These are phyloP conservation scores for Rosellinia necatrix DNA, from an alignment of 2,329 filamentous ascomycete genomes.

Conservation along the genomic window DNA sequence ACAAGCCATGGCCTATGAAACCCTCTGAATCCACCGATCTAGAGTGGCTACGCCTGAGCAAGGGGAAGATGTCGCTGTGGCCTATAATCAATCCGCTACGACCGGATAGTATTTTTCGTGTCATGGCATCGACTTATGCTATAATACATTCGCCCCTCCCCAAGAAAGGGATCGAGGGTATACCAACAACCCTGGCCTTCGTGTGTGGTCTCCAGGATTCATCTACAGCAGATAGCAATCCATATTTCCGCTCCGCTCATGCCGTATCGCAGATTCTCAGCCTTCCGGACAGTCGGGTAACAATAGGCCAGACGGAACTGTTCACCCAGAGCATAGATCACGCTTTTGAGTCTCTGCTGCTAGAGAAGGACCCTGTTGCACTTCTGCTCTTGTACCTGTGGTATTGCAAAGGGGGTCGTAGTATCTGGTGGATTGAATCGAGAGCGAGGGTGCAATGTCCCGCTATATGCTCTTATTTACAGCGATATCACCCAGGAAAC, in stretches of 20 bases:
- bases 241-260: conserved; percentile 47
- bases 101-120: conserved; percentile 42
- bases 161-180: conserved; percentile 31
- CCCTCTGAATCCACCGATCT: conserved; percentile 34
- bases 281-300: conserved; percentile 39
- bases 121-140: conserved; percentile 43
- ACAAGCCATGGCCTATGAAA: conserved; percentile 44
- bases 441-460: conserved; percentile 48
- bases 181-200: conserved; percentile 33
- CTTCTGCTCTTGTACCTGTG: conserved; percentile 49
- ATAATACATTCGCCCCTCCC: conserved; percentile 44
- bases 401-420: conserved; percentile 47
- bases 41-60: conserved; percentile 43
- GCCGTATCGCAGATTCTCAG: conserved; percentile 40
- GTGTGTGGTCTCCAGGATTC: conserved; percentile 35
- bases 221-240: conserved; percentile 43
- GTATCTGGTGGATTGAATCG: conserved; percentile 51
- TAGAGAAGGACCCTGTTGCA: conserved; percentile 43
- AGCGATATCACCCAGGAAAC: conserved; percentile 37
- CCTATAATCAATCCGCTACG: conserved; percentile 42
- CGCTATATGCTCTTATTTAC: conserved; percentile 47
- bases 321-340: conserved; percentile 44
- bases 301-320: conserved; percentile 39
- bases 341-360: conserved; percentile 41
- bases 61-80: conserved; percentile 46